Evolutionary conservation across 805 yeast species (phyloP), one percentile per base, ranked within the genome.

Genomic region (Jamesozyma spencerorum): DNA sequence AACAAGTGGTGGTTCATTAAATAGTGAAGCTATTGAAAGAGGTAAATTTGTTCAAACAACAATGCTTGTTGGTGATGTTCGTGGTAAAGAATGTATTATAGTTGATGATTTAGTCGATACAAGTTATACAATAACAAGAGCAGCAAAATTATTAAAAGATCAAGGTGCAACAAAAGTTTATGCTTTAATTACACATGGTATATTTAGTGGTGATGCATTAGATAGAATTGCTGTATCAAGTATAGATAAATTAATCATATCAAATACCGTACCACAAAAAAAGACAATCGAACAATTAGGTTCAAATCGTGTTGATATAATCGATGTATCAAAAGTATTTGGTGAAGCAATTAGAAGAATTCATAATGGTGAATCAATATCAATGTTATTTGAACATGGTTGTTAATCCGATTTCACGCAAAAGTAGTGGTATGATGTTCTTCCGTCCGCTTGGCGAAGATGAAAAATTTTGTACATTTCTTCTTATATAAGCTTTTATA

Each of bases 281-380:
- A 73, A 70, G 18, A 77, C 83, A 49, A 58, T 63, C n/a, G 61
- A 63, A 31, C 56, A 47, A 34, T 57, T 78, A 14, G 85, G 84
- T 11, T 41, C 47, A 19, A 75, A 72, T 38, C 72, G 74, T 56
- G 69, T 86, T 22, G 88, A 81, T 51, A 85, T 90, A 8, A 68
- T 92, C 52, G 98, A 92, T 52, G 92, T 92, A 6, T 79, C 94
- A 8, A 70, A 83, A 43, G 75, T 92, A 15, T 82, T 92, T 52
- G 96, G 94, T 14, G 99, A 92, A 63, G 90, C 97, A 2, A 86
- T 92, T 34, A 73, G 99, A 60, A 74, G 99, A 61, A 90, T 92
- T 38, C 95, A 92, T 62, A 92, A 92, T 52, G 99, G 99, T 50
- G 99, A 92, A 67, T 79, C 90, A 13, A 95, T 92, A 14, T 81